Conservation (phyloP, 768 basidiomycete genomes). For the Boletus tomentosulus region DNA sequence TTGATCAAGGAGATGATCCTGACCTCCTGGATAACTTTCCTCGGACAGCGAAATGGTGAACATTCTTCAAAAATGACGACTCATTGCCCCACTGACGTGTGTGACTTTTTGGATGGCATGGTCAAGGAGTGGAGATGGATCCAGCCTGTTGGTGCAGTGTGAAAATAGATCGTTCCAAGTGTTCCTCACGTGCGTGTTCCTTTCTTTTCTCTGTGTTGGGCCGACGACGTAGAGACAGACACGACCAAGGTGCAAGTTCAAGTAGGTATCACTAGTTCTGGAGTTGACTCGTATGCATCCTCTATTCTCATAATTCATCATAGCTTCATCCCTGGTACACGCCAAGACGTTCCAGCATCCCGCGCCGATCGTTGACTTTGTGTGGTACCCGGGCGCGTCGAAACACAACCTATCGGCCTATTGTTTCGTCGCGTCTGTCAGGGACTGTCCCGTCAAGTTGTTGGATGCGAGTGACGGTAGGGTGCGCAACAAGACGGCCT, state of each 20-base stretch:
- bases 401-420: conserved; percentile 54
- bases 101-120: background rate
- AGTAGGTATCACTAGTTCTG: background rate
- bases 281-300: no score
- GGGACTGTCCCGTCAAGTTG: conserved; percentile 82
- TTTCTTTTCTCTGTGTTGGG: background rate
- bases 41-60: conserved; percentile 53
- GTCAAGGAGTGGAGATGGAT: conserved; percentile 72
- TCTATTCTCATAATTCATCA: background rate
- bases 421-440: conserved; percentile 80
- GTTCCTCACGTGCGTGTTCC: conserved; percentile 40
- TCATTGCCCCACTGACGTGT: background rate
- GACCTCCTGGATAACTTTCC: conserved; percentile 42
- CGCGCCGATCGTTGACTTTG: conserved; percentile 69
- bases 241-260: background rate
- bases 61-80: background rate
- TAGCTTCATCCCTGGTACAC: conserved; percentile 8
- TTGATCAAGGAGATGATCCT: conserved; percentile 23
- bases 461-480: conserved; percentile 75
- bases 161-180: conserved; percentile 67
- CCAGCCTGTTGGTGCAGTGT: conserved; percentile 59
- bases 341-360: conserved; percentile 45
- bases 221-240: background rate
- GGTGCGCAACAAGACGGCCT: conserved; percentile 39
- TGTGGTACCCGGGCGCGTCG: conserved; percentile 84